Conservation (phyloP, 257 asterid genomes). For the Solanum tarijense region DNA sequence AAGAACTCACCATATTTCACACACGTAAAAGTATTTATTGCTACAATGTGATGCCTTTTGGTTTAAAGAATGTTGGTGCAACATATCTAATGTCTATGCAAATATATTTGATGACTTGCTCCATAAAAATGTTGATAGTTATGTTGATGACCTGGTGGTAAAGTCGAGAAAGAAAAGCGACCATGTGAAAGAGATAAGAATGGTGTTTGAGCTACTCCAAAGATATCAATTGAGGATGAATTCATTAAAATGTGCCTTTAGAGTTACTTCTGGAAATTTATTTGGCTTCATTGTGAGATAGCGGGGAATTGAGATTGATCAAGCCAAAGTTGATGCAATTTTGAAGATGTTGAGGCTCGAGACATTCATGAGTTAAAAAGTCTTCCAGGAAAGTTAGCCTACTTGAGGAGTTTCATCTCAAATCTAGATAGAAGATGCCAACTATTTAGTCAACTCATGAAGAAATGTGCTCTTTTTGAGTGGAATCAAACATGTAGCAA, state of each 20-base stretch:
- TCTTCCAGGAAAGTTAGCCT: background rate
- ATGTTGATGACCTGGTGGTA: background rate
- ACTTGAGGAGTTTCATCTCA: background rate
- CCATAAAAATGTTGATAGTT: background rate
- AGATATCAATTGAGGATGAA: background rate
- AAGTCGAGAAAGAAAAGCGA: background rate
- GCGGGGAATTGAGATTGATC: background rate
- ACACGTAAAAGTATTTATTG: background rate
- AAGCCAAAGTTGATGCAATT: background rate
- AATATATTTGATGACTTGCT: background rate
- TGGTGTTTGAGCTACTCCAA: background rate
- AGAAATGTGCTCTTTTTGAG: background rate
- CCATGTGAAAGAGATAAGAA: background rate
- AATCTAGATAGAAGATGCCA: background rate
- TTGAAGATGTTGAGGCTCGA: background rate
- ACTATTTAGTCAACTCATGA: background rate
- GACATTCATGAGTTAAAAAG: background rate
- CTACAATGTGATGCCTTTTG: too few relatives aligned
- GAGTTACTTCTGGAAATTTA: background rate
- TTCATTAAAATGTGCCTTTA: background rate
- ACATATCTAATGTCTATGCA: background rate
- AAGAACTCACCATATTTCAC: too few relatives aligned
- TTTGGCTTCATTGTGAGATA: background rate
- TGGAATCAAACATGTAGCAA: background rate
- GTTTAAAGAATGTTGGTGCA: background rate